Percentiles rank a stretch among this genome's conserved stretches.
These are phyloP conservation scores for Azolla pinnata DNA, from an alignment of 75 land plant species.

Conservation along the genomic window DNA sequence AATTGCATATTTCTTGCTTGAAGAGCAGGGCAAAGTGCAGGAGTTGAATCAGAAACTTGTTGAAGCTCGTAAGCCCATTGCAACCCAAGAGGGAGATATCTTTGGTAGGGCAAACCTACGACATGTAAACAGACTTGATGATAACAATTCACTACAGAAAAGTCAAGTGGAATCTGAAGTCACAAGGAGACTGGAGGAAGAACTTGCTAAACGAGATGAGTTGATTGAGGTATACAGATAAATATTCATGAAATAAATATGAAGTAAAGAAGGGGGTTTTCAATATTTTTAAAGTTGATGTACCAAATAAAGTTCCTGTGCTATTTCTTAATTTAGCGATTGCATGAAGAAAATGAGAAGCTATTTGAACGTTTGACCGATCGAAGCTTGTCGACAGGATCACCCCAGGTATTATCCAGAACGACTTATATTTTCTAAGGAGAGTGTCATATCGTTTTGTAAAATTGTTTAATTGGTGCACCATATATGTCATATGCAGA, in stretches of 20 bases:
- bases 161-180: constrained; percentile 14
- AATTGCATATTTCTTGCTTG: no score
- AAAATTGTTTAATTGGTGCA: constrained; percentile 1
- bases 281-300: no score
- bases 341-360: constrained; percentile 98
- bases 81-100: constrained; percentile 3
- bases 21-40: constrained; percentile 50
- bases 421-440: constrained; percentile 3
- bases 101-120: not conserved
- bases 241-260: not conserved
- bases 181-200: constrained; percentile 83
- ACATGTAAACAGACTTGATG: not conserved
- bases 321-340: constrained; percentile 39
- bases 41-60: constrained; percentile 45
- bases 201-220: constrained; percentile 81
- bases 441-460: constrained; percentile 5
- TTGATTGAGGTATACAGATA: constrained; percentile 70
- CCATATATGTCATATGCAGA: constrained; percentile 31
- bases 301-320: no score
- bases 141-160: not conserved
- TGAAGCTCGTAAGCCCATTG: constrained; percentile 29
- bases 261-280: no score
- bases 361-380: constrained; percentile 87
- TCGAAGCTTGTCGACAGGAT: constrained; percentile 28
- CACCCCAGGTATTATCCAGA: constrained; percentile 39